These are phyloP conservation scores for Syzygium aqueum DNA, from an alignment of 345 rosid genomes.

Conservation along the genomic window DNA sequence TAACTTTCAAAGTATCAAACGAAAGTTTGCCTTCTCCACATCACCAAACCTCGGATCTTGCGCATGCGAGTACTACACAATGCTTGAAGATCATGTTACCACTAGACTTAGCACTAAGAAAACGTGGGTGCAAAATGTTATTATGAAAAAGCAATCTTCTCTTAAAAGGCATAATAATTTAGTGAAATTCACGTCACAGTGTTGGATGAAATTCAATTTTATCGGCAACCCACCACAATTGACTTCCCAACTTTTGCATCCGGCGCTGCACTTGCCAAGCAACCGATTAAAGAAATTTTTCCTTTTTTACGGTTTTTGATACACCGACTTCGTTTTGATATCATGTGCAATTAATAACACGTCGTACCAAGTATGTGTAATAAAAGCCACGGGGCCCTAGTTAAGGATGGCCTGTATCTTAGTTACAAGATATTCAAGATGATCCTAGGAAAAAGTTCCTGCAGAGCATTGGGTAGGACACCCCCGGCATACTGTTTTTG, in stretches of 20 bases:
- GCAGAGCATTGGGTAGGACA: background rate
- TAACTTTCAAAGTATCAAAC: too few species aligned
- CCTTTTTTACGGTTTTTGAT: background rate
- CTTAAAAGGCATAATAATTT: too few species aligned
- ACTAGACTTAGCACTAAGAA: too few species aligned
- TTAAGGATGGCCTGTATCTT: background rate
- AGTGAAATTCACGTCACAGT: too few species aligned
- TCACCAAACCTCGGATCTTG: too few species aligned
- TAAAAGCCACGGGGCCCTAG: background rate
- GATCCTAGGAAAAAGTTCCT: background rate
- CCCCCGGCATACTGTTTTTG: background rate
- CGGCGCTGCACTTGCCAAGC: background rate
- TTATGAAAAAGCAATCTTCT: too few species aligned
- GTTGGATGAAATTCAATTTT: too few species aligned
- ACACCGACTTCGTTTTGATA: background rate
- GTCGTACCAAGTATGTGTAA: background rate
- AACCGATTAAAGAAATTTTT: background rate
- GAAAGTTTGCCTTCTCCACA: too few species aligned
- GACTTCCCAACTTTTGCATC: background rate
- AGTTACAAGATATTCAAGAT: background rate
- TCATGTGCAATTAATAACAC: background rate
- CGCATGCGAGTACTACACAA: too few species aligned
- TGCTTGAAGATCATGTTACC: too few species aligned
- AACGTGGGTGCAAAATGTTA: too few species aligned
- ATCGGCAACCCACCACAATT: background rate